A percentile compares a stretch with the other conserved stretches of the same genome.
Conservation (phyloP, 208 protist species). For the Leishmania major region DNA sequence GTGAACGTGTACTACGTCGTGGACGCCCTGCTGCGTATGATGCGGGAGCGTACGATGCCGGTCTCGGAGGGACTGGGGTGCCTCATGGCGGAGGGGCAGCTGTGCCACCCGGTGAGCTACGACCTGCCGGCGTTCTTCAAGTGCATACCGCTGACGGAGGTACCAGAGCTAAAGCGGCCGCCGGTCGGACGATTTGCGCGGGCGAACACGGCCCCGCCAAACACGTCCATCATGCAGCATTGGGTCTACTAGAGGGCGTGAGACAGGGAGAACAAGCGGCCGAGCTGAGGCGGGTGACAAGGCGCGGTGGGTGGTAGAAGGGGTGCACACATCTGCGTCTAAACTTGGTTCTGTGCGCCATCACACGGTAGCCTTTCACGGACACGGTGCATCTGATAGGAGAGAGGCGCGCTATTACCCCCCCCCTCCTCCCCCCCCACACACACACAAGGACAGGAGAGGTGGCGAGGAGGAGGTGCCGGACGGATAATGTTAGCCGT, state of each 20-base stretch:
- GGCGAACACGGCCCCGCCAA: constrained; percentile 57
- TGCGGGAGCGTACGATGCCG: constrained; percentile 34
- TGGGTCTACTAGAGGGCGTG: constrained; percentile 66
- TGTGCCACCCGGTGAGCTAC: constrained; percentile 64
- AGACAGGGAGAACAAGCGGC: neutral
- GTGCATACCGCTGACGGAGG: constrained; percentile 65
- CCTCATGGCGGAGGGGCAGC: constrained; percentile 58
- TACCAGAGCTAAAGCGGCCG: constrained; percentile 83
- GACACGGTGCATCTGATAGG: neutral
- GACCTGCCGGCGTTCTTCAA: constrained; percentile 72
- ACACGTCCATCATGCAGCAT: constrained; percentile 75
- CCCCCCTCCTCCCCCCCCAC: no score
- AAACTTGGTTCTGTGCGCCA: no score
- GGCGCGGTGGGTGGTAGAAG: neutral
- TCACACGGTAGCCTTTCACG: neutral
- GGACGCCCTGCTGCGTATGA: constrained; percentile 59
- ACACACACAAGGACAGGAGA: neutral
- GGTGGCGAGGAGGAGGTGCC: neutral
- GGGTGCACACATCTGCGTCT: neutral
- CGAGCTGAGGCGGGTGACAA: neutral
- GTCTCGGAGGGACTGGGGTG: constrained; percentile 55
- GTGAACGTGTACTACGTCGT: constrained; percentile 92
- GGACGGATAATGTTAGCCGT: neutral
- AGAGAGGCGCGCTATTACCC: neutral
- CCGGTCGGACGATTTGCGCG: constrained; percentile 72